Percentiles rank a stretch among this genome's conserved stretches.
phyloP scores from a whole-genome alignment of 495 filamentous ascomycete species.

The Penicillium ucsense region DNA sequence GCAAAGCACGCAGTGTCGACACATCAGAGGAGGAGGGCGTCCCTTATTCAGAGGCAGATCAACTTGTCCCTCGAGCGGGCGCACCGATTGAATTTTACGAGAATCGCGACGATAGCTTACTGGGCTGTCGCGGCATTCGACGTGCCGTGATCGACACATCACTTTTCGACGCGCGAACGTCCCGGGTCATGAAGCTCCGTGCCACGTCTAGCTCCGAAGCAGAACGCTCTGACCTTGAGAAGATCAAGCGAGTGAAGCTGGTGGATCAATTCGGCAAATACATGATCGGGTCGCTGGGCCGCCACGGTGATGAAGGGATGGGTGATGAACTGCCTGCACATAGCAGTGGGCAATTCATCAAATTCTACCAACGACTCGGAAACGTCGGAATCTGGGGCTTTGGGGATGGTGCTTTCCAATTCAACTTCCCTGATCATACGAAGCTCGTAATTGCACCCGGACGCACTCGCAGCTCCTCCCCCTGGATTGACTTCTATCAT shows the following conservation, averaged over 20 bases:
- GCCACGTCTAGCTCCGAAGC: conserved; percentile 43
- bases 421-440: conserved; percentile 97
- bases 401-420: conserved; percentile 77
- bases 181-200: conserved; percentile 33
- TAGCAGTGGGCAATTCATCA: conserved; percentile 54
- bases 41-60: conserved; percentile 46
- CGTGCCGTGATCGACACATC: conserved; percentile 51
- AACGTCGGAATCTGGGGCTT: conserved; percentile 88
- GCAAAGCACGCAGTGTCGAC: conserved; percentile 44
- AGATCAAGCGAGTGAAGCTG: conserved; percentile 63
- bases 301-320: conserved; percentile 36
- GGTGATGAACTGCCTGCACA: conserved; percentile 23
- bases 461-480: conserved; percentile 44
- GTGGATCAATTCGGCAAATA: conserved; percentile 94
- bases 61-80: conserved; percentile 55
- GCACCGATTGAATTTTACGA: conserved; percentile 72
- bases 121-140: conserved; percentile 46
- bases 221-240: conserved; percentile 52
- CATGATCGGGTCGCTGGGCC: conserved; percentile 59
- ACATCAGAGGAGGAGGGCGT: conserved; percentile 45
- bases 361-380: conserved; percentile 81
- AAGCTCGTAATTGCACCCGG: conserved; percentile 74
- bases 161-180: conserved; percentile 39
- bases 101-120: conserved; percentile 45
- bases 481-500: conserved; percentile 76